Percentiles rank a stretch among this genome's conserved stretches.
Evolutionary conservation across 805 yeast species (phyloP).

Genomic region (Cyberlindnera nakhonratchasimensis): DNA sequence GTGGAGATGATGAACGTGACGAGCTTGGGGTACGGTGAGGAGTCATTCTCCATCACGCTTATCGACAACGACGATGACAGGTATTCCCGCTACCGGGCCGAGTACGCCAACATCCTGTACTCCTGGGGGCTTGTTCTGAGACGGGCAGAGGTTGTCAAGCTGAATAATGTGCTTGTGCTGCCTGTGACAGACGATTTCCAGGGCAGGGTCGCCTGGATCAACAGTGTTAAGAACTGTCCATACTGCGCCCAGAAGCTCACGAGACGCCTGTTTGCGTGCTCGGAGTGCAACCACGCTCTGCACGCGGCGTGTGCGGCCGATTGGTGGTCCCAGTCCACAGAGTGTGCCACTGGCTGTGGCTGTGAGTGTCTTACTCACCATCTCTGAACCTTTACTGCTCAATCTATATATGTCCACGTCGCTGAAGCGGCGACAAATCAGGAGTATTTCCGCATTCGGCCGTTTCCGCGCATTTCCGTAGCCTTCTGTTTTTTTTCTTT

Average conservation of each 20-base stretch:
- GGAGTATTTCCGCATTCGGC: not conserved
- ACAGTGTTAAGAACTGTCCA: constrained; percentile 46
- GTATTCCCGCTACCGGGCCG: constrained; percentile 47
- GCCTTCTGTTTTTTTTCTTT: no score
- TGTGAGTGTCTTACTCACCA: constrained; percentile 36
- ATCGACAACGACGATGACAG: constrained; percentile 27
- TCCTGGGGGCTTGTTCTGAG: constrained; percentile 84
- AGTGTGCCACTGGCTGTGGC: constrained; percentile 87
- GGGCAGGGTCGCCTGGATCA: constrained; percentile 31
- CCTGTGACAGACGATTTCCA: constrained; percentile 34
- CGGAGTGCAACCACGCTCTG: constrained; percentile 70
- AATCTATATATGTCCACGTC: no score
- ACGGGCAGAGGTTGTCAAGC: constrained; percentile 73
- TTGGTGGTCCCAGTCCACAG: constrained; percentile 66
- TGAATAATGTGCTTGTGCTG: constrained; percentile 40
- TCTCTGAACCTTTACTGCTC: no score
- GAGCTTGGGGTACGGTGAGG: constrained; percentile 35
- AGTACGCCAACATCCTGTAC: constrained; percentile 74
- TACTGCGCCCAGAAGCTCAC: constrained; percentile 61
- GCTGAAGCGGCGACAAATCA: no score
- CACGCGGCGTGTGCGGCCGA: constrained; percentile 75
- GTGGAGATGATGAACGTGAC: constrained; percentile 44
- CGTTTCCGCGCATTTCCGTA: constrained; percentile 1
- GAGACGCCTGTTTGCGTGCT: constrained; percentile 64
- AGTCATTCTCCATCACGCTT: constrained; percentile 34